A percentile compares a stretch with the other conserved stretches of the same genome.
Conservation (phyloP, 768 basidiomycete genomes). For the Galerina sulciceps region DNA sequence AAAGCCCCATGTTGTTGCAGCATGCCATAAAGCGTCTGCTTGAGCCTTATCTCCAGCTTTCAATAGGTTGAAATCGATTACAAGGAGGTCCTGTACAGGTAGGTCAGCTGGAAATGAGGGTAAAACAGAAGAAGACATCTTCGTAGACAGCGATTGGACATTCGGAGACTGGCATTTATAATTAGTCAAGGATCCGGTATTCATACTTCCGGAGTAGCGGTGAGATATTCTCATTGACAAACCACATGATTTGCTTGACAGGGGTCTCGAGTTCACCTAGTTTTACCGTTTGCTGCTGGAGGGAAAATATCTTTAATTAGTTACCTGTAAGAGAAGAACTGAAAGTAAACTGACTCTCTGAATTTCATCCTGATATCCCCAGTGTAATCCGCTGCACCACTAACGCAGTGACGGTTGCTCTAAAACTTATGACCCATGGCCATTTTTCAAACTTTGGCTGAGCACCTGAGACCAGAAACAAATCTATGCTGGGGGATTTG, state of each 20-base stretch:
- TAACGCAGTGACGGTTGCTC: too few species aligned
- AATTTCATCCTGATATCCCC: too few species aligned
- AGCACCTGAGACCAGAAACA: background rate
- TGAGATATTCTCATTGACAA: background rate
- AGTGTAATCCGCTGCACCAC: too few species aligned
- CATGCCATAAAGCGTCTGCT: constrained; percentile 52
- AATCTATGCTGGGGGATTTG: background rate
- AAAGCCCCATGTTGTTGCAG: constrained; percentile 58
- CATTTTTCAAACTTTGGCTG: background rate
- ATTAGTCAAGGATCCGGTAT: too few species aligned
- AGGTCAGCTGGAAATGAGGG: constrained; percentile 53
- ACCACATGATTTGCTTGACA: background rate
- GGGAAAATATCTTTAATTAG: background rate
- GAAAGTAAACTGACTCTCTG: too few species aligned
- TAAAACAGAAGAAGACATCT: background rate
- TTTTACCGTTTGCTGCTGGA: background rate
- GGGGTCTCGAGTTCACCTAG: background rate
- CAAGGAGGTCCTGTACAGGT: constrained; percentile 52
- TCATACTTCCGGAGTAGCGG: background rate
- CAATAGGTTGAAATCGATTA: constrained; percentile 54
- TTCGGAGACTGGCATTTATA: too few species aligned
- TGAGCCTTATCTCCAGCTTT: constrained; percentile 42
- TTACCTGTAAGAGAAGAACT: background rate
- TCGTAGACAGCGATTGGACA: background rate
- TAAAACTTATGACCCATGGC: background rate